A percentile compares a stretch with the other conserved stretches of the same genome.
Conservation (phyloP, 306 rosid species). For the Herpetospermum pedunculosum region DNA sequence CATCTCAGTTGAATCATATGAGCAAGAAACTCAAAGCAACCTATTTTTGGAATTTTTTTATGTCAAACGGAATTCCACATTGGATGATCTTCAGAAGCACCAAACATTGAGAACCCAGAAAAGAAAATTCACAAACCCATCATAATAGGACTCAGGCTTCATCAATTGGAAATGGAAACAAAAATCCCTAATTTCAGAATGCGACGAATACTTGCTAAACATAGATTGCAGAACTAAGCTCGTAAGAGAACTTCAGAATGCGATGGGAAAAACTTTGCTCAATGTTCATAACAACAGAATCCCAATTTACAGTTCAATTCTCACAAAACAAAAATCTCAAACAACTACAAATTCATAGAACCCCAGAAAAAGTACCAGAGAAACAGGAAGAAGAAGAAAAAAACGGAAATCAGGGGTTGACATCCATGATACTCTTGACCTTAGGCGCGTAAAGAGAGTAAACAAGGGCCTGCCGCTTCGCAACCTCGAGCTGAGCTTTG, state of each 20-base stretch:
- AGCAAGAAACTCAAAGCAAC: neutral
- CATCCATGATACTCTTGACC: slow-evolving; percentile 59
- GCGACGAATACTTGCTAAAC: neutral
- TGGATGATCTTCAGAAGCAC: neutral
- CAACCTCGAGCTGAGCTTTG: slow-evolving; percentile 40
- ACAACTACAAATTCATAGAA: neutral
- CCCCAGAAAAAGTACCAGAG: neutral
- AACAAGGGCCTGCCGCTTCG: slow-evolving; percentile 44
- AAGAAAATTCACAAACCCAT: neutral
- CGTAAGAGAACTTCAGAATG: neutral
- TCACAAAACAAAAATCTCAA: neutral
- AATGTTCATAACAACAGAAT: neutral
- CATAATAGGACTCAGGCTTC: neutral
- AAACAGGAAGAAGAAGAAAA: neutral
- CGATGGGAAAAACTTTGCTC: neutral
- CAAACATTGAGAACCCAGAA: neutral
- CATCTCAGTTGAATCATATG: neutral
- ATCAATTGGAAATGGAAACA: neutral
- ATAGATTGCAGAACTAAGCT: neutral
- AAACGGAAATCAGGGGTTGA: neutral
- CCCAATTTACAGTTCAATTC: neutral
- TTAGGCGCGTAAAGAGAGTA: slow-evolving; percentile 56
- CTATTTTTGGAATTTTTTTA: neutral
- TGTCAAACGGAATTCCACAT: neutral
- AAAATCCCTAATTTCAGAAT: neutral